Conservation (phyloP, 331 rosid genomes). For the Prunus yedoensis region DNA sequence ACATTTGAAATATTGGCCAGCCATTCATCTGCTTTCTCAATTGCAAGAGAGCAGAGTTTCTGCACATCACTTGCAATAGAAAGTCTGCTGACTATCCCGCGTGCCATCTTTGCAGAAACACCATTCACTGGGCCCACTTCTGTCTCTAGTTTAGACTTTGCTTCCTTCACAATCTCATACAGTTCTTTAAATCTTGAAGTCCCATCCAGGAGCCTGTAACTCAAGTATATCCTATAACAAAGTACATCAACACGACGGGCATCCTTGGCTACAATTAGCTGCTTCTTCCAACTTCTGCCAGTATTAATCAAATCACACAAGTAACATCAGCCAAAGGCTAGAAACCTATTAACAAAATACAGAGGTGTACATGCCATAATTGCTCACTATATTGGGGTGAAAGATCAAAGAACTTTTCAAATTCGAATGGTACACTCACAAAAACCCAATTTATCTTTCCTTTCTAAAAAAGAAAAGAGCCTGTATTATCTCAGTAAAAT, state of each 20-base stretch:
- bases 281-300: constrained; percentile 95
- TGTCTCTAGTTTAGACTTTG: constrained; percentile 78
- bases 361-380: constrained; percentile 8
- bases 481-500: not conserved
- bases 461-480: not conserved
- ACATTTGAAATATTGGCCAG: constrained; percentile 49
- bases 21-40: constrained; percentile 84
- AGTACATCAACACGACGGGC: constrained; percentile 98
- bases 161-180: constrained; percentile 76
- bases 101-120: constrained; percentile 89
- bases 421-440: not conserved
- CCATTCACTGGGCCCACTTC: constrained; percentile 94
- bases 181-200: constrained; percentile 79
- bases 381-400: constrained; percentile 8
- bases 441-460: not conserved
- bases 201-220: constrained; percentile 83
- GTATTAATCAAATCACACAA: constrained; percentile 26
- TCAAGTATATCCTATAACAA: constrained; percentile 89
- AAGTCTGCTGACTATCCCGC: constrained; percentile 96
- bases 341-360: constrained; percentile 16
- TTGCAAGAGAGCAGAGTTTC: constrained; percentile 85
- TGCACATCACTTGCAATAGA: constrained; percentile 86
- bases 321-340: constrained; percentile 23
- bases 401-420: not conserved
- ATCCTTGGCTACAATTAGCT: constrained; percentile 82